phyloP scores from a whole-genome alignment of 768 basidiomycete genomes.

The Epithele typhae region DNA sequence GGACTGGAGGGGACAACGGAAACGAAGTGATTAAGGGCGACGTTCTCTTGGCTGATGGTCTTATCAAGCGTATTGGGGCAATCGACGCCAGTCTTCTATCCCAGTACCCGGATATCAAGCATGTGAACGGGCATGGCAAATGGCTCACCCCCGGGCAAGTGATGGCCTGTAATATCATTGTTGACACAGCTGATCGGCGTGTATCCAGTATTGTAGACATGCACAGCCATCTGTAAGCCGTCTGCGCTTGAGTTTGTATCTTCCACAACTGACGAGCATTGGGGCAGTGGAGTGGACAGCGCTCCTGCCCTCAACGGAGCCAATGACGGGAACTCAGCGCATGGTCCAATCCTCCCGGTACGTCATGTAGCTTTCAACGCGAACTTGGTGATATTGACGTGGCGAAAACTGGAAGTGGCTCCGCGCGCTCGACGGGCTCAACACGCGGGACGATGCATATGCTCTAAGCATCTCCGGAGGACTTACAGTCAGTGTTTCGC shows the following conservation, averaged over 20 bases:
- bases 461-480: constrained; percentile 71
- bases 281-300: constrained; percentile 7
- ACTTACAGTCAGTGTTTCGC: constrained; percentile 42
- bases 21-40: constrained; percentile 61
- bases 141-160: constrained; percentile 76
- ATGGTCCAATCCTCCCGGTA: constrained; percentile 28
- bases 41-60: constrained; percentile 63
- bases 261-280: constrained; percentile 24
- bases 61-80: constrained; percentile 60
- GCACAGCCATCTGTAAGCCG: constrained; percentile 14
- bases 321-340: constrained; percentile 40
- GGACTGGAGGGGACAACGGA: constrained; percentile 75
- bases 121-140: constrained; percentile 59
- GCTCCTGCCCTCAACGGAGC: constrained; percentile 27
- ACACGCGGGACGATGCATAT: constrained; percentile 77
- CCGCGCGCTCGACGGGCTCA: constrained; percentile 71
- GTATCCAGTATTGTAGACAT: constrained; percentile 12
- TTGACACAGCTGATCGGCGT: too few relatives aligned
- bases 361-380: constrained; percentile 28
- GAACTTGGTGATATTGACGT: background rate
- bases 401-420: constrained; percentile 41
- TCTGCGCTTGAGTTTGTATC: constrained; percentile 41
- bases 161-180: background rate
- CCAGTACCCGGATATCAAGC: constrained; percentile 27
- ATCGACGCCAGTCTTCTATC: constrained; percentile 15